Base-by-base conservation (phyloP, 2,329 filamentous ascomycete species). In the Pleurostoma richardsiae region DNA sequence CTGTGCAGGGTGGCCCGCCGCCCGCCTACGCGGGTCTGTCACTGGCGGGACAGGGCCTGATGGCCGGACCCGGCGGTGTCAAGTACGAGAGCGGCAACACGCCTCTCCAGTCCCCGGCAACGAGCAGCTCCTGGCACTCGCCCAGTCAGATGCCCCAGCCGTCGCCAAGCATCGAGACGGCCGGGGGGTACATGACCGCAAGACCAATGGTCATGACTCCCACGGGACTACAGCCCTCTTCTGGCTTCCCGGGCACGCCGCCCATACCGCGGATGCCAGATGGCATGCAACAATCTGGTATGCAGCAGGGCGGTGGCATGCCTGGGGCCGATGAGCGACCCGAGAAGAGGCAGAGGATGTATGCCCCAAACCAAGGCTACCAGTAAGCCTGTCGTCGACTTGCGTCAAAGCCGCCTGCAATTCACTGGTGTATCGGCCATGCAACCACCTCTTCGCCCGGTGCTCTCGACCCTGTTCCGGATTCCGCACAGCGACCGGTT, bases 311-410 rank as follows among this genome's bases (percentile, higher is more conserved):
- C 19, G 19, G 19, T 19, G 19, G 19, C 19, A 19, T 19, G 19
- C 19, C 19, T 19, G 47, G 53, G 31, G 58, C 56, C 6, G 70
- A 72, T 10, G 70, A 71, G 27, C 64, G 69, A 41, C 69, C 71
- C 0, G 77, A 79, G 55, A 80, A 80, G 60, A 67, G 77, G 43
- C 77, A 79, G 54, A 66, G 77, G 40, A 48, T 78, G 43, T 77
- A 74, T 47, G 68, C 64, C 3, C 64, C 70, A 1, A 19, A 19
- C 19, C 19, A 19, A 19, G 19, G 19, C 19, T 19, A 19, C 19
- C 19, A 19, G 19, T 19, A 19, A 19, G 19, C 19, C 19, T 19
- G 19, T 19, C 19, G 19, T 19, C 19, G 19, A 19, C 19, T 19
- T 19, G 19, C 19, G 19, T 19, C 19, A 19, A 19, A 19, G 19